Evolutionary conservation across 2,329 filamentous ascomycete genomes (phyloP).

Genomic region (Fusarium pseudocircinatum): DNA sequence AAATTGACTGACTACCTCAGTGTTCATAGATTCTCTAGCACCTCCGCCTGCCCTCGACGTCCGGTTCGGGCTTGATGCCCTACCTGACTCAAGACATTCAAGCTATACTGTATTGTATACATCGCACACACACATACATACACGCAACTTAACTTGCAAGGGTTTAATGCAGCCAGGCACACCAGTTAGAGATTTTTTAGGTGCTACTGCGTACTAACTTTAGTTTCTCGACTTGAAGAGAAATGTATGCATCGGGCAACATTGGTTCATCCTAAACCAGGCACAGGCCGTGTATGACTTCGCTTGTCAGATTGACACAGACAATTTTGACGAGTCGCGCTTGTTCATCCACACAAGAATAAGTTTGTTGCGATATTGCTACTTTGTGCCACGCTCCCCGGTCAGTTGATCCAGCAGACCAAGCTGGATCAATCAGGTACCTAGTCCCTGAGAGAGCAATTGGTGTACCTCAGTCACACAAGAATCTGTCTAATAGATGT

Average conservation of each 20-base stretch:
- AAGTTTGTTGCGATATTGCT: constrained; percentile 8
- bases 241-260: neutral
- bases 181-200: constrained; percentile 23
- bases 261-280: neutral
- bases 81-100: constrained; percentile 27
- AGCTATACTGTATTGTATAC: constrained; percentile 12
- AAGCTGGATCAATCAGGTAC: neutral
- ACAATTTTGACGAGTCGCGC: constrained; percentile 4
- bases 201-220: constrained; percentile 8
- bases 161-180: constrained; percentile 23
- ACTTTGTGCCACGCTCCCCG: neutral
- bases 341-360: constrained; percentile 9
- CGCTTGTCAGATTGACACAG: constrained; percentile 3
- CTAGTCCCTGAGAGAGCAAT: neutral
- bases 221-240: neutral
- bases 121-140: neutral
- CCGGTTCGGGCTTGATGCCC: constrained; percentile 21
- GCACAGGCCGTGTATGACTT: constrained; percentile 1
- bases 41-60: neutral
- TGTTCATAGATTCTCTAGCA: neutral
- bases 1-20: neutral
- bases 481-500: neutral
- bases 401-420: neutral
- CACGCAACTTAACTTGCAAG: constrained; percentile 11
- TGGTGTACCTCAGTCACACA: neutral